phyloP scores from a whole-genome alignment of 257 asterid genomes.

The Mitragyna speciosa region DNA sequence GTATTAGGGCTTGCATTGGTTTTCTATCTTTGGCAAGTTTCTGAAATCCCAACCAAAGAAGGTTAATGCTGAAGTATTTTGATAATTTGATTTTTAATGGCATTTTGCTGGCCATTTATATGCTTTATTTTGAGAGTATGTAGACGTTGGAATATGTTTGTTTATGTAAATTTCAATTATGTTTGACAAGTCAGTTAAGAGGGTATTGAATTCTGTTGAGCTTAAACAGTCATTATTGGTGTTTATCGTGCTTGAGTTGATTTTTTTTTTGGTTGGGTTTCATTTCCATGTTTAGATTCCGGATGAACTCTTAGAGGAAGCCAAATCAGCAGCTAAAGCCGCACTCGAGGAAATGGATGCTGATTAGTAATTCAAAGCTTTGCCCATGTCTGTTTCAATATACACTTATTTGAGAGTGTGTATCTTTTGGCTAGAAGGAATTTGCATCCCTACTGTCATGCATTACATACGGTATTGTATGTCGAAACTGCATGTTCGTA shows the following conservation, averaged over 20 bases:
- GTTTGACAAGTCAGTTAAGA: not conserved
- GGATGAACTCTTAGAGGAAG: constrained; percentile 72
- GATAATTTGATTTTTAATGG: not conserved
- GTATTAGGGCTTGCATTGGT: no score
- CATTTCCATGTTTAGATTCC: constrained; percentile 57
- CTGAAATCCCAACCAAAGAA: not conserved
- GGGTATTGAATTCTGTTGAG: not conserved
- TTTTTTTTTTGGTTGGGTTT: not conserved
- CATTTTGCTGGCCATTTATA: not conserved
- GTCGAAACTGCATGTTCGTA: not conserved
- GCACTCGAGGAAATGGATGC: constrained; percentile 99
- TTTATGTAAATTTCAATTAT: not conserved
- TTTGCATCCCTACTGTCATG: not conserved
- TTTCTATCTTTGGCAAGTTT: not conserved
- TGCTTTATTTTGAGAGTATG: not conserved
- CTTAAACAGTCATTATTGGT: not conserved
- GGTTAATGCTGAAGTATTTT: not conserved
- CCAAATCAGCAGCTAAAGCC: constrained; percentile 86
- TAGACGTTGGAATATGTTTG: not conserved
- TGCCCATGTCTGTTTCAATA: not conserved
- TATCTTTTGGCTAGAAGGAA: not conserved
- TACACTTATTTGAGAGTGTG: not conserved
- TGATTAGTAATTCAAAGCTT: constrained; percentile 38
- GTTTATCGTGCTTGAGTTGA: not conserved
- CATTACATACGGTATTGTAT: not conserved